Conservation (phyloP, 2,329 filamentous ascomycete genomes). For the Metarhizium guizhouense region DNA sequence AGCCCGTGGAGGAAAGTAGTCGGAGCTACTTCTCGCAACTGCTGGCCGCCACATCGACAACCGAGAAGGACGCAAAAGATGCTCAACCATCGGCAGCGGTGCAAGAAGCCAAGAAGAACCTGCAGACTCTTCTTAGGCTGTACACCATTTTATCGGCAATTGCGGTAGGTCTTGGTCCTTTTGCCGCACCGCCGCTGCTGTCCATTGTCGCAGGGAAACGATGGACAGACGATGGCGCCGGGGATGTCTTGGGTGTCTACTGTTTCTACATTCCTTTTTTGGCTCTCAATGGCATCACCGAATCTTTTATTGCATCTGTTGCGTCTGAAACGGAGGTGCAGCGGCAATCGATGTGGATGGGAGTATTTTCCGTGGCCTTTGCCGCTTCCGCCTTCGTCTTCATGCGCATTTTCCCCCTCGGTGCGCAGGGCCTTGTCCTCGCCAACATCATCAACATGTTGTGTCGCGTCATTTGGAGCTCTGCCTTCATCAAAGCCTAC, state of each 20-base stretch:
- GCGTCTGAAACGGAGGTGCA: constrained; percentile 69
- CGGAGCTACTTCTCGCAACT: constrained; percentile 83
- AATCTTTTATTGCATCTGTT: constrained; percentile 87
- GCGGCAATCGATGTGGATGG: constrained; percentile 76
- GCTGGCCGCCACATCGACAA: constrained; percentile 34
- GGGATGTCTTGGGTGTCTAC: constrained; percentile 66
- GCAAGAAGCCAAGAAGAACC: constrained; percentile 37
- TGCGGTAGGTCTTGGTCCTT: constrained; percentile 62
- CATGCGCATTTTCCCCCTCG: constrained; percentile 58
- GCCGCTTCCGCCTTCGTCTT: constrained; percentile 66
- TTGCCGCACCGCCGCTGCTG: constrained; percentile 64
- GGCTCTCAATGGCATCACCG: constrained; percentile 82
- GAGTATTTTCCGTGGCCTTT: constrained; percentile 68
- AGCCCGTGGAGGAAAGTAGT: constrained; percentile 90
- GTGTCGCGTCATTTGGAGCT: constrained; percentile 75
- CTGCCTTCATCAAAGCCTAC: constrained; percentile 59
- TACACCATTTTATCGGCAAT: constrained; percentile 69
- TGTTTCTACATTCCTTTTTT: constrained; percentile 91
- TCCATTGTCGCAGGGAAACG: constrained; percentile 64
- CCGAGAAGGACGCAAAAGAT: constrained; percentile 8
- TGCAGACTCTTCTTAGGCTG: constrained; percentile 56
- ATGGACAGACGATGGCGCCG: constrained; percentile 69
- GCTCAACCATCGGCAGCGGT: constrained; percentile 19
- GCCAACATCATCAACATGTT: constrained; percentile 89
- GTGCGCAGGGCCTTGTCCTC: constrained; percentile 71